These are phyloP conservation scores for Xylaria sp. DNA, from an alignment of 2,329 filamentous ascomycete species.

Conservation along the genomic window DNA sequence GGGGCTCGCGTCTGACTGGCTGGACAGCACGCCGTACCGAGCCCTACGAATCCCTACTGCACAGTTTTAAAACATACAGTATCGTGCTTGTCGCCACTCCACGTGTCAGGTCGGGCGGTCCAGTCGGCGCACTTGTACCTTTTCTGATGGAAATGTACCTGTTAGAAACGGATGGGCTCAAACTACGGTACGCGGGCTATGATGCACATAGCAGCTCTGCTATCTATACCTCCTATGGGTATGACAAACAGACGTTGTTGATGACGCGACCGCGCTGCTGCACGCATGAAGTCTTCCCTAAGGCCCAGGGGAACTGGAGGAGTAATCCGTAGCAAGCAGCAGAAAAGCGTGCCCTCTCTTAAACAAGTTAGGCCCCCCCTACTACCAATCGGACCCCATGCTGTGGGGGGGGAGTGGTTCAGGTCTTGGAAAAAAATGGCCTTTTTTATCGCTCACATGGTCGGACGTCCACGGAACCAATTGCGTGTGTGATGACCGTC, in stretches of 20 bases:
- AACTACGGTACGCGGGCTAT: slow-evolving; percentile 5
- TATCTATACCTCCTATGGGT: not conserved
- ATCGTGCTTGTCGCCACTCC: not conserved
- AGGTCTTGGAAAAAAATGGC: too few relatives aligned
- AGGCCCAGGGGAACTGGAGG: not conserved
- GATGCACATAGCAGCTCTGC: not conserved
- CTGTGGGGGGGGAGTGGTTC: slow-evolving; percentile 10
- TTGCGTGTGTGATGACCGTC: too few relatives aligned
- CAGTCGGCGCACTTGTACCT: not conserved
- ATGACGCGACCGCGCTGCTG: slow-evolving; percentile 9
- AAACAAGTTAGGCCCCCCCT: too few relatives aligned
- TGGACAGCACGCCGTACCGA: not conserved
- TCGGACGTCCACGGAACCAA: not conserved
- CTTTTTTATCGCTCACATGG: slow-evolving; percentile 11
- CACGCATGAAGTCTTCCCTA: not conserved
- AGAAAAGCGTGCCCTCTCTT: not conserved
- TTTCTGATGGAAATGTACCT: not conserved
- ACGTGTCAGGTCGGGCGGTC: not conserved
- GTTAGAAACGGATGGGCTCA: not conserved
- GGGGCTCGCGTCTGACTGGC: slow-evolving; percentile 8
- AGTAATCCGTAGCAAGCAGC: not conserved
- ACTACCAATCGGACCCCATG: slow-evolving; percentile 12
- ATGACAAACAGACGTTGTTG: slow-evolving; percentile 9
- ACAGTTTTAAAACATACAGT: slow-evolving; percentile 4
- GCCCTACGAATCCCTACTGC: slow-evolving; percentile 9